phyloP scores from a whole-genome alignment of 177 flowering plant genomes.

The Vitis hybrid region DNA sequence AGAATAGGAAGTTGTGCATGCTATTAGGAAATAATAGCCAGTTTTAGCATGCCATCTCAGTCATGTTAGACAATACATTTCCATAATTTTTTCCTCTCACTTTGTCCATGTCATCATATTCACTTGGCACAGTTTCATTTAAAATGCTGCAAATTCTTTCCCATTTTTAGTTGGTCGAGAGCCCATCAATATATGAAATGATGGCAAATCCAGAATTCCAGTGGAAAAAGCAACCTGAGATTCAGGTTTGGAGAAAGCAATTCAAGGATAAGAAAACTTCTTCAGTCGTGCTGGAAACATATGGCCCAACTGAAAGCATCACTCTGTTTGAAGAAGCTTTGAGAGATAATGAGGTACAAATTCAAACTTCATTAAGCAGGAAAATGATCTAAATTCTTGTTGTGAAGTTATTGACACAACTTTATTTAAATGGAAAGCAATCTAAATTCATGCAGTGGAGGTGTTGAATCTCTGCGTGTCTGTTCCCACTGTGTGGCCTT shows the following conservation, averaged over 20 bases:
- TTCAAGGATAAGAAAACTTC: constrained; percentile 33
- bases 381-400: no score
- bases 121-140: background rate
- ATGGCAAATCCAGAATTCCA: constrained; percentile 70
- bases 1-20: no score
- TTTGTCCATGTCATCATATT: background rate
- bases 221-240: constrained; percentile 69
- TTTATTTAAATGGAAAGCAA: no score
- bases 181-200: constrained; percentile 97
- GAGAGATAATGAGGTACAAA: constrained; percentile 67
- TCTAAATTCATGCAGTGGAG: no score
- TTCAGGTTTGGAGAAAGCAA: constrained; percentile 75
- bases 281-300: constrained; percentile 49
- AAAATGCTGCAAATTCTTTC: background rate
- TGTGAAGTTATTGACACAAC: no score
- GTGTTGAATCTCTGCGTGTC: no score
- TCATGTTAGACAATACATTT: no score
- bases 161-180: constrained; percentile 65
- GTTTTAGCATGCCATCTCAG: no score
- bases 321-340: constrained; percentile 71
- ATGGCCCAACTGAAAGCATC: constrained; percentile 52
- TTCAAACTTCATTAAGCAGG: background rate
- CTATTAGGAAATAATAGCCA: no score
- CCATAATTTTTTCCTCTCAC: no score
- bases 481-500: no score